phyloP scores from a whole-genome alignment of 345 rosid genomes.

The Eucalyptus paniculata region DNA sequence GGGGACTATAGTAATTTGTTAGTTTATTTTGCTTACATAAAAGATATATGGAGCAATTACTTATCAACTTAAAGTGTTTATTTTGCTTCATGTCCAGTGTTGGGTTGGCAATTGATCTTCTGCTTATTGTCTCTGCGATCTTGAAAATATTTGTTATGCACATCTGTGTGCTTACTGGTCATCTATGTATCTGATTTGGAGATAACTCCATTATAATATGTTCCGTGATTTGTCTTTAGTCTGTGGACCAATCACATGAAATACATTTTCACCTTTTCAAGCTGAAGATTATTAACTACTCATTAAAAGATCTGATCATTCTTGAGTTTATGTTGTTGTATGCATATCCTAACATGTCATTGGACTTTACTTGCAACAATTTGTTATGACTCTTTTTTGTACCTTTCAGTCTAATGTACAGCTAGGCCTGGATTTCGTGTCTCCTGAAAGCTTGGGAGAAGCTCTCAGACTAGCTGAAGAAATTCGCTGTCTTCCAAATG shows the following conservation, averaged over 20 bases:
- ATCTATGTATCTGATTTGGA: neutral
- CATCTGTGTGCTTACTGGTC: neutral
- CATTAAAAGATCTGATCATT: neutral
- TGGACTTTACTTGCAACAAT: neutral
- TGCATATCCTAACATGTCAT: neutral
- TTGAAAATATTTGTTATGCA: neutral
- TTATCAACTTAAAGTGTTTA: neutral
- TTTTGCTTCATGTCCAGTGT: neutral
- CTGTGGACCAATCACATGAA: neutral
- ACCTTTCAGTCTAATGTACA: slow-evolving; percentile 77
- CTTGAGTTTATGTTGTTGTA: neutral
- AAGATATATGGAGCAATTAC: neutral
- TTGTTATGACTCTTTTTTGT: neutral
- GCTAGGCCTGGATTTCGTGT: slow-evolving; percentile 84
- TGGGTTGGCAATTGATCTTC: neutral
- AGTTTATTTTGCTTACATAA: neutral
- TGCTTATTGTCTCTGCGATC: neutral
- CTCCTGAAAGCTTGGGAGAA: slow-evolving; percentile 85
- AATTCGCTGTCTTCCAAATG: slow-evolving; percentile 73
- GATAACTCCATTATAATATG: neutral
- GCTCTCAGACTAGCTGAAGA: slow-evolving; percentile 73
- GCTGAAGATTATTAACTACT: neutral
- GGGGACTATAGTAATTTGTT: neutral
- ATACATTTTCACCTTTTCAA: neutral
- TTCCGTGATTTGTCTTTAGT: neutral